Percentiles rank a stretch among this genome's conserved stretches.
These are phyloP conservation scores for Vachellia pachyceras DNA, from an alignment of 306 rosid species.

Conservation along the genomic window DNA sequence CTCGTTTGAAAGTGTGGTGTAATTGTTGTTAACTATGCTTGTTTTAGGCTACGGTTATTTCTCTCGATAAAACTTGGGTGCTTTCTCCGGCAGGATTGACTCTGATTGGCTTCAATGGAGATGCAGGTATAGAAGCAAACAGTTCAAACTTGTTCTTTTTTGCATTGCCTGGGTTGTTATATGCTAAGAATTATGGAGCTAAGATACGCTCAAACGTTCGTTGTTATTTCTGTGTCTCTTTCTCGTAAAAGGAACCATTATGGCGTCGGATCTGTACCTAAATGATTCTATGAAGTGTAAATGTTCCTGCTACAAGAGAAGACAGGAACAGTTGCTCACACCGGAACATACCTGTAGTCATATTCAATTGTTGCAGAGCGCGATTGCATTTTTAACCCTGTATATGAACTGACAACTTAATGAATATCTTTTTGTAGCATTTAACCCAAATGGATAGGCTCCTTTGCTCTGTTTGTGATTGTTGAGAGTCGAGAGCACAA, in stretches of 20 bases:
- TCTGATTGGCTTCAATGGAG: not conserved
- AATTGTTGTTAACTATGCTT: too few relatives aligned
- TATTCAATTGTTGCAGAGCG: not conserved
- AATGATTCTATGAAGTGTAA: not conserved
- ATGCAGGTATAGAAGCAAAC: constrained; percentile 5
- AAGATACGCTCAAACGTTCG: not conserved
- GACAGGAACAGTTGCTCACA: not conserved
- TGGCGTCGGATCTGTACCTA: not conserved
- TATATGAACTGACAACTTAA: constrained; percentile 19
- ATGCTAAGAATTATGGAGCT: not conserved
- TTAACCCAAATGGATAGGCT: not conserved
- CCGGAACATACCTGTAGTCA: not conserved
- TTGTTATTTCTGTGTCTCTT: not conserved
- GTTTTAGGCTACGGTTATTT: not conserved
- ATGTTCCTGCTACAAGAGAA: not conserved
- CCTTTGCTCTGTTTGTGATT: not conserved
- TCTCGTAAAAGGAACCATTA: not conserved
- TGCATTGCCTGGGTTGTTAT: not conserved
- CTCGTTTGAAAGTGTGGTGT: not conserved
- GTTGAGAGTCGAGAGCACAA: not conserved
- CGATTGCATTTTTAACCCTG: not conserved
- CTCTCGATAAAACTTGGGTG: not conserved
- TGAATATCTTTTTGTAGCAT: not conserved
- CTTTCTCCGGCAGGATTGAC: not conserved
- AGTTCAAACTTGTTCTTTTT: not conserved